Base-by-base conservation (phyloP, 306 rosid species). In the Crataegus laevigata region DNA sequence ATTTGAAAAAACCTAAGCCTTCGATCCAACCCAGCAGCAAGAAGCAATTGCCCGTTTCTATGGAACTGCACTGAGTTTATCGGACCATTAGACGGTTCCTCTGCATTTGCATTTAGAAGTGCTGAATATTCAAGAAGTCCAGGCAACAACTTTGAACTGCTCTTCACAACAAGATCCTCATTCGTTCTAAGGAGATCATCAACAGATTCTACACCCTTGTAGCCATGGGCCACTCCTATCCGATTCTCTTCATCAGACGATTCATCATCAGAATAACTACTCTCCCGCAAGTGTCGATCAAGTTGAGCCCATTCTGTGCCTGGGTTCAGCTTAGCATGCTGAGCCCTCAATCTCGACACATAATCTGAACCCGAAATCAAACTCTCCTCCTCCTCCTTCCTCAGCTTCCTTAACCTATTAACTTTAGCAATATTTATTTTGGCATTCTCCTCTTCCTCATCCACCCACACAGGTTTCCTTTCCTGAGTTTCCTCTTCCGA, bases 281-380 rank as follows among this genome's bases (percentile, higher is more conserved):
- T 82, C 10, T 17, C 69, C 75, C 71, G 64, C 1, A 82, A 72
- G 76, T 74, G 73, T 32, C 69, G 82, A 83, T 86, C 92, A 71
- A 77, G 73, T 22, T 77, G 85, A 15, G 98, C 93, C 98, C 97
- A 94, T 32, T 88, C 93, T 0, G 96, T 90, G 67, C 93, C 88
- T 0, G 89, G 96, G 84, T 91, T 94, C 50, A 94, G 86, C 91
- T 94, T 94, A 5, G 81, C 79, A 76, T 93, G 92, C 9, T 90
- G 98, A 73, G 97, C 97, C 86, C 98, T 86, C 91, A 94, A 71
- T 86, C 98, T 91, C 32, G 79, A 77, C 74, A 91, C 94, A 75
- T 90, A 91, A 70, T 94, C 97, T 1, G 89, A 82, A 69, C 96
- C 96, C 6, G 91, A 82, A 34, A 94, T 85, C 78, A 87, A 26